phyloP scores from a whole-genome alignment of 768 basidiomycete genomes.

The Sporobolomyces pararoseus region DNA sequence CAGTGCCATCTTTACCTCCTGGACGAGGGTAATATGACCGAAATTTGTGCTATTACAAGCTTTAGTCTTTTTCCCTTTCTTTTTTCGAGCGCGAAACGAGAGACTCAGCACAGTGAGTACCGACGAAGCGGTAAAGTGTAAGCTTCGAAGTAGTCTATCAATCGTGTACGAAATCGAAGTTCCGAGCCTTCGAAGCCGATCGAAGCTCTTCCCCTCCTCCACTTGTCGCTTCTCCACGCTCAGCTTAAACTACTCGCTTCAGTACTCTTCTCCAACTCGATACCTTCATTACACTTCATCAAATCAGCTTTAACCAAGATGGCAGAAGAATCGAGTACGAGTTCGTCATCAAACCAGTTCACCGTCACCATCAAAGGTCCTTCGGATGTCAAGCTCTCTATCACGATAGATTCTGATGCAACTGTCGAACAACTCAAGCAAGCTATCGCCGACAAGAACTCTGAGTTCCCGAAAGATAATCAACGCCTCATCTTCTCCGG shows the following conservation, averaged over 20 bases:
- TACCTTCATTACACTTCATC: too few species aligned
- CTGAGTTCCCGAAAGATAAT: slow-evolving; percentile 56
- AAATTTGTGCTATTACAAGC: not conserved
- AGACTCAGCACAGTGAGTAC: too few species aligned
- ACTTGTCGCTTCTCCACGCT: not conserved
- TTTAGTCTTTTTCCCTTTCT: too few species aligned
- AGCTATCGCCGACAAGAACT: slow-evolving; percentile 67
- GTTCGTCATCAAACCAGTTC: slow-evolving; percentile 14
- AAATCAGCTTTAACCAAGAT: too few species aligned
- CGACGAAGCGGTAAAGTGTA: too few species aligned
- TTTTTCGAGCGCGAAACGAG: too few species aligned
- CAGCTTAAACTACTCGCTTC: too few species aligned
- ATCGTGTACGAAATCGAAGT: too few species aligned
- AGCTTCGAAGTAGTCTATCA: too few species aligned
- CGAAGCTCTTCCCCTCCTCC: not conserved
- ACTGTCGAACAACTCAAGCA: slow-evolving; percentile 86
- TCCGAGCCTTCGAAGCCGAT: not conserved
- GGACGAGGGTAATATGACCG: not conserved
- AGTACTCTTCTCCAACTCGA: too few species aligned
- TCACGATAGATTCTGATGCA: slow-evolving; percentile 74
- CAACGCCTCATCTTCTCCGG: slow-evolving; percentile 93
- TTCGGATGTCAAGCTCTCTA: slow-evolving; percentile 79
- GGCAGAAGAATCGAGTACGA: slow-evolving; percentile 2
- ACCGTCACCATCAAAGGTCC: slow-evolving; percentile 50
- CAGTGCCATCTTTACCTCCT: not conserved